Percentiles rank a stretch among this genome's conserved stretches.
Conservation (phyloP, 2,329 filamentous ascomycete species). For the Aspergillus piperis region DNA sequence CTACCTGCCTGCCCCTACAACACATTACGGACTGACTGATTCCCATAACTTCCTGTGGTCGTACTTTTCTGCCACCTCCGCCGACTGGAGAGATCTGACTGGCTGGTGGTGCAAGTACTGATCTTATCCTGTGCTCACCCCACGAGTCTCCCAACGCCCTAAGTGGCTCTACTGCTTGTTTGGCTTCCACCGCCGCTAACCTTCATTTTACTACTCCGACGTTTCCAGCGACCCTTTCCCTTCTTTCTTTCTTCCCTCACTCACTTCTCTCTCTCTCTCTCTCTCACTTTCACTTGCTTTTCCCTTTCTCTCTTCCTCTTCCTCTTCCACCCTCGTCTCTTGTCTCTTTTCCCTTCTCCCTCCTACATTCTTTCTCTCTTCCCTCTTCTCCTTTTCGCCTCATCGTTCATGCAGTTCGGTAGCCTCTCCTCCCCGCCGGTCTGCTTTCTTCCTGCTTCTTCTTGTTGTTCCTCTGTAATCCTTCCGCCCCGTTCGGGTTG, state of each 20-base stretch:
- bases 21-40: background rate
- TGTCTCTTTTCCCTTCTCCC: conserved; percentile 7
- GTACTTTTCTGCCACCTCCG: conserved; percentile 11
- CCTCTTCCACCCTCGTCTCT: conserved; percentile 12
- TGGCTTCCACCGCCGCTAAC: conserved; percentile 26
- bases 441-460: conserved; percentile 11
- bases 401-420: background rate
- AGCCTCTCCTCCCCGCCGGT: background rate
- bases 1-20: background rate
- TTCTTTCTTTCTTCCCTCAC: conserved; percentile 12
- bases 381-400: background rate
- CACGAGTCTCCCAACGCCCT: conserved; percentile 22
- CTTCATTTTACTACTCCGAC: conserved; percentile 23
- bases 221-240: conserved; percentile 14
- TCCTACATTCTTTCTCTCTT: conserved; percentile 3
- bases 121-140: conserved; percentile 20
- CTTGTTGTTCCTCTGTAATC: conserved; percentile 12
- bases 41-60: background rate
- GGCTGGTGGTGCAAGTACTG: conserved; percentile 5
- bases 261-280: background rate
- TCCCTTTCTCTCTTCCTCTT: conserved; percentile 9
- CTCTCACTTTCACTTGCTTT: background rate
- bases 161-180: conserved; percentile 36
- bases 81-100: conserved; percentile 6
- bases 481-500: conserved; percentile 12